Evolutionary conservation across 331 rosid genomes (phyloP), one percentile per base, ranked within the genome.

Genomic region (Malus hybrid): DNA sequence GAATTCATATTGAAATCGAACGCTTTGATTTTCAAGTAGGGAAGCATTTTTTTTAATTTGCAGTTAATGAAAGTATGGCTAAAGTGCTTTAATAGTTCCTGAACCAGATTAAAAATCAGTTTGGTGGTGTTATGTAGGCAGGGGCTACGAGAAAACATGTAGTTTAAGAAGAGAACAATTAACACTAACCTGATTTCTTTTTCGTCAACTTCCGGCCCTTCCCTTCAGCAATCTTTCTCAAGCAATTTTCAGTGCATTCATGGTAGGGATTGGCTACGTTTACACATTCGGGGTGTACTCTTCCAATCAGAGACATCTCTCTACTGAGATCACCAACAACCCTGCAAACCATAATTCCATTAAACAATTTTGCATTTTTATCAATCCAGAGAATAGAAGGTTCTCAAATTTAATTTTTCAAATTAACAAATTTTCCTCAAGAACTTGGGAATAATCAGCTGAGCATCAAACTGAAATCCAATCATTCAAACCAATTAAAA

Each of bases 191-290:
- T 83, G 85, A 48, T 78, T 82, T 78, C 88, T 79, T 87, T 78
- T 76, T 86, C 7, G 67, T 84, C 20, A 52, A 7, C 82, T 71
- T 75, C 22, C 79, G 77, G 39, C 82, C 75, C 77, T 84, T 68
- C 68, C 85, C 81, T 79, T 95, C 97, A 10, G 73, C 82, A 71
- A 84, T 87, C 79, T 79, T 91, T 63, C 68, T 85, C 77, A 75
- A 33, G 88, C 99, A 94, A 56, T 77, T 65, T 27, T 92, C 86
- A 10, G 93, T 78, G 76, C 99, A 94, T 77, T 86, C 90, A 76
- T 94, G 99, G 82, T 80, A 94, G 16, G 99, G 99, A 84, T 94
- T 94, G 2, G 89, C 79, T 31, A 44, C 81, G 82, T 92, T 52
- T 5, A 64, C 59, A 73, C 97, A 95, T 68, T 86, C 83, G 68